Conservation (phyloP, 1,284 basidiomycete genomes). For the Boletellus deceptivus region DNA sequence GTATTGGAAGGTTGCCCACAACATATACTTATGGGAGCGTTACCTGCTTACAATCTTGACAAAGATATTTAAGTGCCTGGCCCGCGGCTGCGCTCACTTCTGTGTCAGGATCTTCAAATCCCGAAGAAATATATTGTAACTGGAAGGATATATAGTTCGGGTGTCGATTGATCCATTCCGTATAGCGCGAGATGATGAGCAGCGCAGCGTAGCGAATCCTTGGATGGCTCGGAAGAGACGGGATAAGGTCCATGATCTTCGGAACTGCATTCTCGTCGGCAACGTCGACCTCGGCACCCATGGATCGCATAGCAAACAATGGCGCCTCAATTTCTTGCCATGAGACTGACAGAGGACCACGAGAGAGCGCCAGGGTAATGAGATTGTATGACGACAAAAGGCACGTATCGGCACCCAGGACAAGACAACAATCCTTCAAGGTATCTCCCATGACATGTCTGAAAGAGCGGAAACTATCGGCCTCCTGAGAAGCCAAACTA, state of each 20-base stretch:
- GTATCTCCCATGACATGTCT: constrained; percentile 99
- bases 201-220: constrained; percentile 93
- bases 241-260: constrained; percentile 93
- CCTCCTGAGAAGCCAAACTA: constrained; percentile 77
- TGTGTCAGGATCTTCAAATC: constrained; percentile 78
- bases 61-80: constrained; percentile 95
- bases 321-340: constrained; percentile 99
- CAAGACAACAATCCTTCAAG: constrained; percentile 97
- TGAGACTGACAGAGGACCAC: constrained; percentile 49
- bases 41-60: constrained; percentile 92
- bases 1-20: constrained; percentile 3
- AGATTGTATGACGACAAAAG: constrained; percentile 80
- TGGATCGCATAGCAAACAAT: constrained; percentile 95
- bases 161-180: constrained; percentile 94
- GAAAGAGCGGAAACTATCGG: constrained; percentile 93
- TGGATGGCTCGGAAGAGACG: constrained; percentile 87
- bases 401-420: constrained; percentile 87
- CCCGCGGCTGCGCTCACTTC: constrained; percentile 94
- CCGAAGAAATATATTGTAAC: constrained; percentile 89
- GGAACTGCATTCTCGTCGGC: constrained; percentile 85
- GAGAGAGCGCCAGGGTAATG: constrained; percentile 71
- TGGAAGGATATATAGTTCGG: constrained; percentile 85
- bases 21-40: constrained; percentile 6
- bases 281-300: constrained; percentile 93
- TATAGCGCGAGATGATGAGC: constrained; percentile 94